Evolutionary conservation across 202 grass and related monocot species (phyloP).

Genomic region (Hordeum pubiflorum): DNA sequence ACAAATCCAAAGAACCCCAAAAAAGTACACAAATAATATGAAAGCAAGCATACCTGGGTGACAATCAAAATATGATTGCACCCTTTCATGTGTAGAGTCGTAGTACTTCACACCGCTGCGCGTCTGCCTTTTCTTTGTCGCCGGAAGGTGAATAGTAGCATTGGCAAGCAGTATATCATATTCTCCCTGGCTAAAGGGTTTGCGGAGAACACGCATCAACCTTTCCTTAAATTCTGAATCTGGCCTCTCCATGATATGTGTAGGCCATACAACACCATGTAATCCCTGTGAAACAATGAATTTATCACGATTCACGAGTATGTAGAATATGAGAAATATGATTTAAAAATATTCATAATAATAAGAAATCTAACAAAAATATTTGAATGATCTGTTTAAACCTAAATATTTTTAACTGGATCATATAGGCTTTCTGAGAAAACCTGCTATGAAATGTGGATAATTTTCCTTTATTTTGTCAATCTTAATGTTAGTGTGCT

Average conservation of each 20-base stretch:
- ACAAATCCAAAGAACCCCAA: not conserved
- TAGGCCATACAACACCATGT: slow-evolving; percentile 41
- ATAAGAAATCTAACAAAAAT: not conserved
- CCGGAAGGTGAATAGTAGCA: slow-evolving; percentile 22
- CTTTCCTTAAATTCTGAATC: slow-evolving; percentile 52
- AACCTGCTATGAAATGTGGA: not conserved
- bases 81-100: slow-evolving; percentile 26
- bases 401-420: not conserved
- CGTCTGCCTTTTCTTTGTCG: slow-evolving; percentile 36
- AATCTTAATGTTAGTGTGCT: not conserved
- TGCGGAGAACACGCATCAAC: slow-evolving; percentile 41
- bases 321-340: not conserved
- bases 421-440: not conserved
- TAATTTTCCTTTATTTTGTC: not conserved
- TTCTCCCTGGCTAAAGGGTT: slow-evolving; percentile 44
- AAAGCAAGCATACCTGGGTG: slow-evolving; percentile 54
- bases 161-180: slow-evolving; percentile 27
- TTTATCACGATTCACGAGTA: not conserved
- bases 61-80: slow-evolving; percentile 56
- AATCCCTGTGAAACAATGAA: not conserved
- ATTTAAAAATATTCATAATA: not conserved
- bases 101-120: slow-evolving; percentile 36
- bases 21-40: not conserved
- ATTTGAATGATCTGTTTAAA: not conserved
- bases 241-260: slow-evolving; percentile 40